Evolutionary conservation across 768 basidiomycete genomes (phyloP), one percentile per base, ranked within the genome.

Genomic region (Termitomyces sp.): DNA sequence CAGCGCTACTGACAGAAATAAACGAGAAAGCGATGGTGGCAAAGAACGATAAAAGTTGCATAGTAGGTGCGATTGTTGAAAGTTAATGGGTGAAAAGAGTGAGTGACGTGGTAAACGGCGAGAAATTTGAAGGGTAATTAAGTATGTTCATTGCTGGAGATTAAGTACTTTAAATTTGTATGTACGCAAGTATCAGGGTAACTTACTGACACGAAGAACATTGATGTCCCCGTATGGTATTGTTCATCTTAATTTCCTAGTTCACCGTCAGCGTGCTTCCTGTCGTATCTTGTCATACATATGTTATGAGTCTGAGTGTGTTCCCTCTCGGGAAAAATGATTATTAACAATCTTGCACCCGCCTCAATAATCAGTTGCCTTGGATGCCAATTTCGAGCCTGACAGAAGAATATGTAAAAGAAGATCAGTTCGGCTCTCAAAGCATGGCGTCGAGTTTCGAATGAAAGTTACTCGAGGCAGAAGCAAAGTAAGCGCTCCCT

Each of bases 1-100:
- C 57, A n/a, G 68, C 56, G 40, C 68, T 63, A 37, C 67, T 68
- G 31, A 56, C 60, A 47, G 72, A 60, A 47, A 67, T 53, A 58
- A 74, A 59, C 32, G 70, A 66, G 62, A 76, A 62, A 57, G 67
- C 64, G 63, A 68, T 46, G 60, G 68, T 62, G 56, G 69, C 56
- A 67, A 72, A 65, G 61, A 70, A 57, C 45, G 70, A 60, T 38
- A 63, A 64, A 62, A 68, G 62, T 51, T 64, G 66, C 68, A 70
- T 72, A 45, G 55, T 47, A 42, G 36, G 50, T 10, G 25, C 17
- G 20, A 40, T 31, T 11, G 40, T 42, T 15, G 17, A 17, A 42
- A 42, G 15, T 17, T 12, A 42, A 42, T 42, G 10, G 32, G 38
- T 9, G 20, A 43, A 61, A 42, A 48, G 49, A 51, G 17, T 31